Base-by-base conservation (phyloP, 148 eudicot species). In the Nyssa sinensis region DNA sequence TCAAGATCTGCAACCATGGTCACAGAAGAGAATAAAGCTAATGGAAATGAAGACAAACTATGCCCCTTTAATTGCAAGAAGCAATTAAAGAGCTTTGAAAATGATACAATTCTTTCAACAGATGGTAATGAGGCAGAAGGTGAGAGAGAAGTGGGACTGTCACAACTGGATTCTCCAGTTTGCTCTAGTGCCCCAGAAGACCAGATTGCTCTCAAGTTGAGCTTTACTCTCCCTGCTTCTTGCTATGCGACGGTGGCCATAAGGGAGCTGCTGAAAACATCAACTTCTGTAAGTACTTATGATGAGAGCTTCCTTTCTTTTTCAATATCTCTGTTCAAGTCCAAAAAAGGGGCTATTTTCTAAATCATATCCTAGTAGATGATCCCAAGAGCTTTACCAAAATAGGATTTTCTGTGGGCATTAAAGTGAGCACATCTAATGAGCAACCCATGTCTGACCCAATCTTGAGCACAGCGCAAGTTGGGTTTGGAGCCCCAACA, bases 241-340 rank as follows among this genome's bases (percentile, higher is more conserved):
- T 84, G 96, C 84, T 94, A 94, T 76, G 98, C 97, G n/a, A 94
- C 98, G 21, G 92, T 94, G 96, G 98, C 97, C 67, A 86, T 94
- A 72, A 92, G 98, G 88, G 98, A 94, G 85, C 93, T 94, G 75
- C 96, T 94, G 69, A 94, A 94, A 79, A 88, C 96, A 59, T 94
- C 98, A 58, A 92, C 98, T 75, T 94, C 97, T 24, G 98, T 94
- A 87, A 8, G 97, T 73, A 35, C 62, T 76, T 12, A 32, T 19
- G 12, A 6, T 30, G 12, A 44, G 60, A 47, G 13, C 61, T 49
- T 32, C 7, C 13, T 31, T 63, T 29, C 27, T 25, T 24, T 29
- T n/a, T n/a, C n/a, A n/a, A n/a, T n/a, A n/a, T n/a, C n/a, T 25
- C 62, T 31, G 21, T 6, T 41, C 7, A 9, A n/a, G 14, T 59